Evolutionary conservation across 73 alveolate species (phyloP), one percentile per base, ranked within the genome.

Genomic region (Stentor roeselii): DNA sequence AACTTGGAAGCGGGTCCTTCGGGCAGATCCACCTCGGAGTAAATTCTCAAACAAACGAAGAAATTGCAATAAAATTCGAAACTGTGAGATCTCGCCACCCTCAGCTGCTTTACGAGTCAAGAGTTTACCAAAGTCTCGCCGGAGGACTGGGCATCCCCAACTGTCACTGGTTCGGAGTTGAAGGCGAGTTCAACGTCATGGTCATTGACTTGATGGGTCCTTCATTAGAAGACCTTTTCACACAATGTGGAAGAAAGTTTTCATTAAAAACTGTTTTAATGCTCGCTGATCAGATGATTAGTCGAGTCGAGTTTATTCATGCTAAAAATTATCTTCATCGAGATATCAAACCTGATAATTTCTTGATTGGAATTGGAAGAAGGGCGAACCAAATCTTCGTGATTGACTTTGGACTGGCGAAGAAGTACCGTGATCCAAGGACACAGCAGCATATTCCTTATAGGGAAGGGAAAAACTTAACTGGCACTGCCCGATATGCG

Each of bases 1-100:
- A 95, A 82, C 78, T 95, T 84, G 99, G 98, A 3, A 88, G 94
- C 67, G 99, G 99, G 34, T 96, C 98, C 59, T 96, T 96, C 88
- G 98, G 98, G 35, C 90, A 86, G 36, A 92, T 96, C 39, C 93
- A 96, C 76, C 76, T 93, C 36, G 98, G 97, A 35, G 39, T 86
- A 2, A 94, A 94, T 76, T 60, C 82, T 11, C 86, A 91, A 67
- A 91, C 93, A 27, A 91, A 93, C 67, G 91, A 92, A 78, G 95
- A 95, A 41, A 98, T 93, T 30, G 98, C 99, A 59, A 87, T 95
- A 3, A 96, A 96, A 84, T 75, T 92, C 4, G 99, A 92, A 59
- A 89, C 88, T 61, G 60, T 88, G 75, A 74, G 83, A 39, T 83
- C 90, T 36, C 67, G 87, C 58, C 90, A 83, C 76, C 96, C 96